Evolutionary conservation across 2,329 filamentous ascomycete species (phyloP).

Genomic region (Fusarium sp.): DNA sequence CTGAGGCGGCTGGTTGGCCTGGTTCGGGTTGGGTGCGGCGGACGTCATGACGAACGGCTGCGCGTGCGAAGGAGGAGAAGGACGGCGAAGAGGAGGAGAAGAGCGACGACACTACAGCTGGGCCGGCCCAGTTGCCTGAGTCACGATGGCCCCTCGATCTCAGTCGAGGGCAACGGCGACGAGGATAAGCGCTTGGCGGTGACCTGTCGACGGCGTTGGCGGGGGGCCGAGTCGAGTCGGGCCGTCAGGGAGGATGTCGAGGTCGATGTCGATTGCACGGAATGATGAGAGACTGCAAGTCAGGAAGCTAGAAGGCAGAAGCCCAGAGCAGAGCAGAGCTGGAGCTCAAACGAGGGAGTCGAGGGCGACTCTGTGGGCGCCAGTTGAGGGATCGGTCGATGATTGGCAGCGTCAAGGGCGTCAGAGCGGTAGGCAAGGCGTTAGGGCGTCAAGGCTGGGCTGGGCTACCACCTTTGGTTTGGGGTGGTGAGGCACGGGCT

Average conservation of each 20-base stretch:
- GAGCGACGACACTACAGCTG: conserved; percentile 40
- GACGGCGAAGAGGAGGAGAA: conserved; percentile 19
- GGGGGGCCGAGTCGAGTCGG: conserved; percentile 11
- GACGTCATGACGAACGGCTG: conserved; percentile 50
- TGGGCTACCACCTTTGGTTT: conserved; percentile 6
- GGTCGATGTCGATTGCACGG: conserved; percentile 27
- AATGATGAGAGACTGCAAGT: conserved; percentile 33
- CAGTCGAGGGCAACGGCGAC: conserved; percentile 29
- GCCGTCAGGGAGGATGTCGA: conserved; percentile 10
- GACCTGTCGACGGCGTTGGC: conserved; percentile 23
- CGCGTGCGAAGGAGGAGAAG: conserved; percentile 21
- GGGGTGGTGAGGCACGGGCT: conserved; percentile 32
- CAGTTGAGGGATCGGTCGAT: conserved; percentile 41
- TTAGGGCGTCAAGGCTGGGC: conserved; percentile 37
- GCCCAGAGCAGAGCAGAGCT: conserved; percentile 25
- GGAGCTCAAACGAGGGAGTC: conserved; percentile 37
- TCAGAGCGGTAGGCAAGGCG: conserved; percentile 38
- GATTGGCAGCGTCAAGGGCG: conserved; percentile 46
- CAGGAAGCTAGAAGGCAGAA: conserved; percentile 30
- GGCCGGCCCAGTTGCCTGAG: conserved; percentile 45
- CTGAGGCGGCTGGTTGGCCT: conserved; percentile 46
- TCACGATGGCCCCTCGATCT: conserved; percentile 43
- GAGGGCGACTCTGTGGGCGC: conserved; percentile 39
- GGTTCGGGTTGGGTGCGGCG: conserved; percentile 49
- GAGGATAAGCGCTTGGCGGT: conserved; percentile 30